A percentile compares a stretch with the other conserved stretches of the same genome.
phyloP scores from a whole-genome alignment of 257 asterid genomes.

The Fraxinus cuspidata region DNA sequence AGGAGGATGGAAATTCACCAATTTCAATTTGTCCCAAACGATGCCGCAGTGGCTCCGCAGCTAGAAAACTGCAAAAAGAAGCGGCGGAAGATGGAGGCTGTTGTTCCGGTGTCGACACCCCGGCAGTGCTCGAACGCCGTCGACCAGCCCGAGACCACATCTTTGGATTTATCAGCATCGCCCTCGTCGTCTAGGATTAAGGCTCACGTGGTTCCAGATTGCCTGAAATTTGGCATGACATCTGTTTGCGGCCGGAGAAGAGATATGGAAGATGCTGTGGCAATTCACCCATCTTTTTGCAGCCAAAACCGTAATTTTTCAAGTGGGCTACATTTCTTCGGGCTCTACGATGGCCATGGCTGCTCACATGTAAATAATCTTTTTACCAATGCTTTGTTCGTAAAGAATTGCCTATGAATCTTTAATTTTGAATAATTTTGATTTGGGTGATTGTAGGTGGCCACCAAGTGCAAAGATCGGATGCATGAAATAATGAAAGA shows the following conservation, averaged over 20 bases:
- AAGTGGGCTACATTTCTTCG: constrained; percentile 57
- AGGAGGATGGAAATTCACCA: constrained; percentile 79
- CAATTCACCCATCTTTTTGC: constrained; percentile 55
- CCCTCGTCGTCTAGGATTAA: constrained; percentile 7
- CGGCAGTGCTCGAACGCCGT: constrained; percentile 21
- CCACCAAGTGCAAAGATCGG: constrained; percentile 72
- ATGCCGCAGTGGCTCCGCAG: constrained; percentile 56
- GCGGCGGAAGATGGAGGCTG: constrained; percentile 41
- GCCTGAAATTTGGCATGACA: constrained; percentile 62
- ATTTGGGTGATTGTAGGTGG: constrained; percentile 52
- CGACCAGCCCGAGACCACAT: neutral
- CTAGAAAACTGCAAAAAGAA: constrained; percentile 39
- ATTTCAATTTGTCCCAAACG: constrained; percentile 62
- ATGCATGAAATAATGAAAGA: constrained; percentile 84
- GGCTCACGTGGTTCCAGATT: constrained; percentile 17
- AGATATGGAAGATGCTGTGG: constrained; percentile 93
- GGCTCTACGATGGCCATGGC: constrained; percentile 96
- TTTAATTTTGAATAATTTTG: neutral
- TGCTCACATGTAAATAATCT: constrained; percentile 74
- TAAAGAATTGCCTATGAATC: neutral
- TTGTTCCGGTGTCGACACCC: constrained; percentile 29
- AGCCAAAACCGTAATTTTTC: constrained; percentile 18
- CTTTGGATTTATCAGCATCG: constrained; percentile 5
- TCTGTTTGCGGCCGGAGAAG: constrained; percentile 87
- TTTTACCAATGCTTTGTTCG: neutral